Evolutionary conservation across 1,284 basidiomycete genomes (phyloP), one percentile per base, ranked within the genome.

Genomic region (Ganoderma sinense): DNA sequence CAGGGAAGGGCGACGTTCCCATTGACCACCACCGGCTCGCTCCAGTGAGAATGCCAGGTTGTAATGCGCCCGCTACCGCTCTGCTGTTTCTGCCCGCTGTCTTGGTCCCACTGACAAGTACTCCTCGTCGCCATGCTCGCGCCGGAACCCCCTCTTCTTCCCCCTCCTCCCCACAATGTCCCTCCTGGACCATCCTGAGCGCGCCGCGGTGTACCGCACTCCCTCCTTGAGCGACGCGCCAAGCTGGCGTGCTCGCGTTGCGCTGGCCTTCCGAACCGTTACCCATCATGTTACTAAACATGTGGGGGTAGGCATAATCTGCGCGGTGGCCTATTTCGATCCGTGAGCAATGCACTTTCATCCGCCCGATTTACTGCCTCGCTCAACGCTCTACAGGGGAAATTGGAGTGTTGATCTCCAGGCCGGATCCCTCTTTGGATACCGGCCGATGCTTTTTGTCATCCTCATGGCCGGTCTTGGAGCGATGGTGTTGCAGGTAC

Each of bases 391-490:
- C 18, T 29, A 8, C 61, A 79, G 78, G 40, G 90, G 90, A 41
- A 91, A 92, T 76, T 93, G 91, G 91, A 88, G 88, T 43, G 91
- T 92, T 10, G 91, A 92, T 78, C 81, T 92, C n/a, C 86, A 89
- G 77, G 91, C 91, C 5, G 93, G 92, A 2, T 89, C 91, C 18
- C 78, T 88, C 66, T 94, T 88, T 78, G 95, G 95, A 0, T 97
- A 96, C 82, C 88, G 89, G 71, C 78, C 78, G 20, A 86, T 97
- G 63, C 85, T 97, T 41, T 97, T 96, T 77, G 86, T 97, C 58
- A 89, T 97, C n/a, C 85, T 97, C 4, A 78, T 97, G 26, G 89
- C 95, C 1, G 94, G 94, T n/a, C 78, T 96, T 11, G 91, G 94
- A 66, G 95, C 94, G 26, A 88, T 93, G 6, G 87, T 92, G 61